Percentiles rank a stretch among this genome's conserved stretches.
Evolutionary conservation across 768 basidiomycete species (phyloP).

Genomic region (Tricholoma flavovirens): DNA sequence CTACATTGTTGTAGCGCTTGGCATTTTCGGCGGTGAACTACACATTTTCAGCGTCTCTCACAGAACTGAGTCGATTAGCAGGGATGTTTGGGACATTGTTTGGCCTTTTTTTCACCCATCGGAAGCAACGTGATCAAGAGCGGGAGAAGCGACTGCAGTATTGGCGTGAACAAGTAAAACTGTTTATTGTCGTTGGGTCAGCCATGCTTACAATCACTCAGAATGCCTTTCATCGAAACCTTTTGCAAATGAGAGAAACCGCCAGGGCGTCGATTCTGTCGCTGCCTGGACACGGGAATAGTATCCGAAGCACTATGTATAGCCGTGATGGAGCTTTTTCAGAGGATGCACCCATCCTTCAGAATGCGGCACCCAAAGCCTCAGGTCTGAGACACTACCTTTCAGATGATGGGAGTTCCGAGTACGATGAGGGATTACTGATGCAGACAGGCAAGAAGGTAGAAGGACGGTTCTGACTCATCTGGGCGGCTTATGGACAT

Average conservation of each 20-base stretch:
- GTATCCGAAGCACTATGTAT: conserved; percentile 45
- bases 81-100: conserved; percentile 72
- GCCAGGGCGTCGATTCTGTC: conserved; percentile 63
- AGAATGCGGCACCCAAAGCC: conserved; percentile 41
- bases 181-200: neutral
- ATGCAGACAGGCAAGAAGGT: conserved; percentile 31
- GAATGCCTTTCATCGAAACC: conserved; percentile 77
- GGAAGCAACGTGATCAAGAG: conserved; percentile 66
- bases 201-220: conserved; percentile 20
- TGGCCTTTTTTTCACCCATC: conserved; percentile 64
- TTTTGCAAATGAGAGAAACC: conserved; percentile 73
- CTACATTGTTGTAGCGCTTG: conserved; percentile 63
- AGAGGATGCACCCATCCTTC: conserved; percentile 57
- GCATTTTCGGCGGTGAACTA: conserved; percentile 65
- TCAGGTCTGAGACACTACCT: conserved; percentile 52
- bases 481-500: neutral
- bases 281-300: conserved; percentile 40
- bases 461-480: conserved; percentile 31
- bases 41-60: neutral
- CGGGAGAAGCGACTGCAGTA: conserved; percentile 83
- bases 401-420: conserved; percentile 42
- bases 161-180: conserved; percentile 76
- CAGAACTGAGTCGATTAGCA: conserved; percentile 20
- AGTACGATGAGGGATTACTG: conserved; percentile 45
- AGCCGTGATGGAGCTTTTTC: conserved; percentile 40